Base-by-base conservation (phyloP, 225 moss, liverwort and hornwort species). In the Sphagnum contortum region DNA sequence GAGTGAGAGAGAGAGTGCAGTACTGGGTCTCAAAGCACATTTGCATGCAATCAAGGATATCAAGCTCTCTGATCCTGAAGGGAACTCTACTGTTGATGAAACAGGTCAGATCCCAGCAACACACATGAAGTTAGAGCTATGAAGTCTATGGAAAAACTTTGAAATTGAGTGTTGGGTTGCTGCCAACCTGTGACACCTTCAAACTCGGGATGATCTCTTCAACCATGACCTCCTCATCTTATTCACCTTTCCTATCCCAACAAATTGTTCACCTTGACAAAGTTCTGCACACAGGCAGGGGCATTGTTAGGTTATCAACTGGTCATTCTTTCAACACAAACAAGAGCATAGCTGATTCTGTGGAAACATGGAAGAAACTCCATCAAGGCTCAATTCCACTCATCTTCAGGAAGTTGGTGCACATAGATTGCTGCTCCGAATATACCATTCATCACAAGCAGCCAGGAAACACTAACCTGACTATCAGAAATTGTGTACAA, bases 121-220 rank as follows among this genome's bases (percentile, higher is more conserved):
- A 60, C 60, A 69, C 49, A 69, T 69, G 71, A 71, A 71, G 65
- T 50, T 71, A 65, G 71, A 71, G 65, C 71, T 64, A 46, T 71
- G 59, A 71, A 12, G 46, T 13, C 47, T 46, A 3, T 46, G 45
- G 45, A 46, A n/a, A 57, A 5, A 5, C 10, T 8, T 7, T 52
- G 29, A 29, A 29, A 29, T 29, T 29, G 29, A 29, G 51, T 66
- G 8, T 12, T 45, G 14, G 54, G 14, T 44, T 51, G 9, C 45
- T 44, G 57, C 55, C 66, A 47, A 56, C 55, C 57, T 11, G 5
- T 58, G 12, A 3, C 58, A 12, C 44, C 58, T 44, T 44, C 58
- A 58, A 5, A 13, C 10, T 13, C 29, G 3, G 29, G 8, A 11
- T 44, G 7, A 13, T 8, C 44, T 44, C 58, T 58, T 63, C 48